Evolutionary conservation across 1,284 basidiomycete species (phyloP).

Genomic region (Farysia itapuensis): DNA sequence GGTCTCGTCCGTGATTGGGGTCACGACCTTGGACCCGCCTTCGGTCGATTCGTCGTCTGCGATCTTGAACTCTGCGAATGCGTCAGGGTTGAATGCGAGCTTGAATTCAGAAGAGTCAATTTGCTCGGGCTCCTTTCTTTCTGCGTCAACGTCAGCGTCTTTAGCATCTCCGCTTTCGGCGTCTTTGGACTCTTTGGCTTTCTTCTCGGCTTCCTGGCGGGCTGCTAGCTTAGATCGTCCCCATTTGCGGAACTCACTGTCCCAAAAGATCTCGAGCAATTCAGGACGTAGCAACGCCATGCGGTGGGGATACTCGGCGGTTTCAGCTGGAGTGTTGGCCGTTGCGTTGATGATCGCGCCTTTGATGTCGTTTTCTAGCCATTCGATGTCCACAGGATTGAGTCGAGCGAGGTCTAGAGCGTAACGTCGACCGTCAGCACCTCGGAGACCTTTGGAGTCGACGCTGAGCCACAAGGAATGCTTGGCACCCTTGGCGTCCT

Average conservation of each 20-base stretch:
- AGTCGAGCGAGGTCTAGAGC: constrained; percentile 65
- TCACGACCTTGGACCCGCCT: constrained; percentile 35
- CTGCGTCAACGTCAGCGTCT: constrained; percentile 12
- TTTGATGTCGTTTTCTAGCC: constrained; percentile 64
- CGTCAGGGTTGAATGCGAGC: constrained; percentile 67
- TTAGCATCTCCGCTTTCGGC: constrained; percentile 14
- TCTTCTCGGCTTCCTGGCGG: constrained; percentile 31
- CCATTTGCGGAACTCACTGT: constrained; percentile 65
- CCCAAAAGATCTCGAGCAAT: constrained; percentile 65
- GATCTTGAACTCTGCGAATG: constrained; percentile 62
- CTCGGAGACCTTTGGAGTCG: constrained; percentile 66
- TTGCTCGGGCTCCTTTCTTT: constrained; percentile 39
- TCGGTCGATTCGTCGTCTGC: constrained; percentile 25
- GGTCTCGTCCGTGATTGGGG: constrained; percentile 62
- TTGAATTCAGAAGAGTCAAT: constrained; percentile 62
- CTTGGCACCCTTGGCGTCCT: constrained; percentile 61
- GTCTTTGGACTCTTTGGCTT: constrained; percentile 22
- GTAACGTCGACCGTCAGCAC: constrained; percentile 66
- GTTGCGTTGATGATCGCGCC: constrained; percentile 53
- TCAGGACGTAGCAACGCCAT: constrained; percentile 67
- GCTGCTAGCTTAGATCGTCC: constrained; percentile 62
- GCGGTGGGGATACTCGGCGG: constrained; percentile 64
- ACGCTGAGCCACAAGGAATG: constrained; percentile 64
- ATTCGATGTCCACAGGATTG: constrained; percentile 65
- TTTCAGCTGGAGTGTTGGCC: constrained; percentile 3